These are phyloP conservation scores for Teratosphaeria nubilosa DNA, from an alignment of 2,329 filamentous ascomycete species.

Conservation along the genomic window DNA sequence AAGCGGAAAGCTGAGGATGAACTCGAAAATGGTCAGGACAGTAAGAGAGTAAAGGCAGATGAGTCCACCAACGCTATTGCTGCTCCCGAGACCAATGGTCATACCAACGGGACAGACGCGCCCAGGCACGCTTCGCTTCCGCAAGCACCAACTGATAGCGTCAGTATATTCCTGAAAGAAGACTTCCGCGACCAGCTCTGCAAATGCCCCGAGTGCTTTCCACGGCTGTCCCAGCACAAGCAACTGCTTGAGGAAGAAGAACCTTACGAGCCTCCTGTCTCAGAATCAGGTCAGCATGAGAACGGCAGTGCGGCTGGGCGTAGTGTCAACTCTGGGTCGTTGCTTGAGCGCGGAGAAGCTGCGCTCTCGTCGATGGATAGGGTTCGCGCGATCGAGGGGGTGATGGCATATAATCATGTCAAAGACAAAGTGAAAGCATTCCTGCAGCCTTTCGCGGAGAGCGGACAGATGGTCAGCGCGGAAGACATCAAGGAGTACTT, in stretches of 20 bases:
- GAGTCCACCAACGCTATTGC: not conserved
- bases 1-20: constrained; percentile 41
- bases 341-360: constrained; percentile 86
- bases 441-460: constrained; percentile 87
- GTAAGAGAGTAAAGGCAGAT: constrained; percentile 19
- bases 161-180: constrained; percentile 74
- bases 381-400: constrained; percentile 82
- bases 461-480: constrained; percentile 74
- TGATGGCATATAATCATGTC: constrained; percentile 95
- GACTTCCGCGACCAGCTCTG: constrained; percentile 76
- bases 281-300: constrained; percentile 43
- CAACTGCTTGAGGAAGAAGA: constrained; percentile 93
- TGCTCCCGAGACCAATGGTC: not conserved
- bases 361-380: constrained; percentile 86
- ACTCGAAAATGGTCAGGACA: constrained; percentile 13
- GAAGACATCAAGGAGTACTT: constrained; percentile 97
- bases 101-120: not conserved
- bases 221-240: constrained; percentile 56
- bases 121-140: constrained; percentile 41
- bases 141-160: constrained; percentile 42
- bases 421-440: constrained; percentile 95
- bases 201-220: constrained; percentile 72
- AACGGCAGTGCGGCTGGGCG: constrained; percentile 32
- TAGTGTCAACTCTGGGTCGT: constrained; percentile 62
- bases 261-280: constrained; percentile 83